A percentile compares a stretch with the other conserved stretches of the same genome.
These are phyloP conservation scores for Tausonia pullulans DNA, from an alignment of 1,284 basidiomycete species.

Conservation along the genomic window DNA sequence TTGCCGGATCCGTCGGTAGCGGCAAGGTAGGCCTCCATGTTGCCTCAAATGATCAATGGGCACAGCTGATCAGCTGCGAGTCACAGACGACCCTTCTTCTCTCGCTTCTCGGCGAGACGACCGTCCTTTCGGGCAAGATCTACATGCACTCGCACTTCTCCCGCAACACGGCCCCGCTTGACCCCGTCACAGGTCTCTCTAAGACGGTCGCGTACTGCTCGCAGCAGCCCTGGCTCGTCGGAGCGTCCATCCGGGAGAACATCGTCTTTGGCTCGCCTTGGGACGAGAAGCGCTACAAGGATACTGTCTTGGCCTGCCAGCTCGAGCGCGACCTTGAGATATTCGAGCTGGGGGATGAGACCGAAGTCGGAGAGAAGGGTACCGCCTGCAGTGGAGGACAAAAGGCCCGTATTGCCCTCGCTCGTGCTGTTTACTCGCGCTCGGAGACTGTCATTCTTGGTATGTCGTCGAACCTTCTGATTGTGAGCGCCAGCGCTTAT, in stretches of 20 bases:
- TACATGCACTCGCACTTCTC: conserved; percentile 40
- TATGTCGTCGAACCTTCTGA: too few relatives aligned
- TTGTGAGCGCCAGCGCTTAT: not conserved
- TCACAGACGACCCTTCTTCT: conserved; percentile 26
- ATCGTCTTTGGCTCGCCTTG: not conserved
- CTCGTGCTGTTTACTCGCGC: not conserved
- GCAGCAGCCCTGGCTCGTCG: conserved; percentile 43
- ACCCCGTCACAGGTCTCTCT: conserved; percentile 36
- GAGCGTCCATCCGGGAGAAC: conserved; percentile 42
- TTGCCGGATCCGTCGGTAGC: conserved; percentile 40
- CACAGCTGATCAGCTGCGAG: not conserved
- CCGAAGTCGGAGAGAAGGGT: conserved; percentile 47
- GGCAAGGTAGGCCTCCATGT: conserved; percentile 32
- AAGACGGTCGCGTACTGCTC: conserved; percentile 43
- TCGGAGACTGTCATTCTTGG: conserved; percentile 18
- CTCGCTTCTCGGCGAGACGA: conserved; percentile 42
- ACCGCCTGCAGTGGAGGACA: conserved; percentile 27
- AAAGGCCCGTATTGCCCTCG: conserved; percentile 20
- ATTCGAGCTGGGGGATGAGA: conserved; percentile 43
- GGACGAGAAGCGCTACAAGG: conserved; percentile 37
- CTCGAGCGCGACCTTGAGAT: conserved; percentile 41
- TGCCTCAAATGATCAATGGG: conserved; percentile 17
- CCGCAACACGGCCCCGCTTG: conserved; percentile 34
- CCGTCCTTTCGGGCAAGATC: conserved; percentile 38
- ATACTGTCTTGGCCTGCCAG: conserved; percentile 42